A percentile compares a stretch with the other conserved stretches of the same genome.
Evolutionary conservation across 2,329 filamentous ascomycete species (phyloP).

Genomic region (Fusarium chlamydosporum): DNA sequence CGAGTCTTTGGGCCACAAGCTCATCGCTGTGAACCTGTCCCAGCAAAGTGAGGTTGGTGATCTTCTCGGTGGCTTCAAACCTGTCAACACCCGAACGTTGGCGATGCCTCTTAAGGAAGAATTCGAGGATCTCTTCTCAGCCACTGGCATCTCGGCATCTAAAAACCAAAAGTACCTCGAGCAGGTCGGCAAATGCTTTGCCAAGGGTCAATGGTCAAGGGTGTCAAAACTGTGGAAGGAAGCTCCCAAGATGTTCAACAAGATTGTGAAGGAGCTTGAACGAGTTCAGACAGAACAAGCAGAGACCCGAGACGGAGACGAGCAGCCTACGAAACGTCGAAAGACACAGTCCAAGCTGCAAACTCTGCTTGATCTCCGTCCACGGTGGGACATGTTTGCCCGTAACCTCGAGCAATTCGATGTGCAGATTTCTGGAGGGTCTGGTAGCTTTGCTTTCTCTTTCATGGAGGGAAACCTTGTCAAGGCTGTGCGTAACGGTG

Average conservation of each 20-base stretch:
- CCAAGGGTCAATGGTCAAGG: conserved; percentile 88
- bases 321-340: conserved; percentile 77
- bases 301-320: conserved; percentile 54
- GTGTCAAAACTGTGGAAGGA: conserved; percentile 90
- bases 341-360: conserved; percentile 77
- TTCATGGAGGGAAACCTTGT: conserved; percentile 97
- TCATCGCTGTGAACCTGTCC: conserved; percentile 94
- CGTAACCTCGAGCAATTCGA: conserved; percentile 83
- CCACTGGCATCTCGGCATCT: conserved; percentile 85
- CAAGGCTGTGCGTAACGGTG: conserved; percentile 93
- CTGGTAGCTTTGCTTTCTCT: conserved; percentile 87
- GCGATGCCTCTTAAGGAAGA: conserved; percentile 93
- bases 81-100: conserved; percentile 88
- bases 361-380: conserved; percentile 68
- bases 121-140: conserved; percentile 89
- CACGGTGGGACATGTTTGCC: conserved; percentile 86
- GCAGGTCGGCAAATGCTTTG: conserved; percentile 82
- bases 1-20: conserved; percentile 83
- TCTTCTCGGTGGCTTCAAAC: conserved; percentile 94
- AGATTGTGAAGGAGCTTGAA: conserved; percentile 71
- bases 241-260: conserved; percentile 87
- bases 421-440: conserved; percentile 79
- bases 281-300: conserved; percentile 60
- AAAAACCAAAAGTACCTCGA: conserved; percentile 91
- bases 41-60: conserved; percentile 99